phyloP scores from a whole-genome alignment of 2,329 filamentous ascomycete genomes.

The Colletotrichum shisoi region DNA sequence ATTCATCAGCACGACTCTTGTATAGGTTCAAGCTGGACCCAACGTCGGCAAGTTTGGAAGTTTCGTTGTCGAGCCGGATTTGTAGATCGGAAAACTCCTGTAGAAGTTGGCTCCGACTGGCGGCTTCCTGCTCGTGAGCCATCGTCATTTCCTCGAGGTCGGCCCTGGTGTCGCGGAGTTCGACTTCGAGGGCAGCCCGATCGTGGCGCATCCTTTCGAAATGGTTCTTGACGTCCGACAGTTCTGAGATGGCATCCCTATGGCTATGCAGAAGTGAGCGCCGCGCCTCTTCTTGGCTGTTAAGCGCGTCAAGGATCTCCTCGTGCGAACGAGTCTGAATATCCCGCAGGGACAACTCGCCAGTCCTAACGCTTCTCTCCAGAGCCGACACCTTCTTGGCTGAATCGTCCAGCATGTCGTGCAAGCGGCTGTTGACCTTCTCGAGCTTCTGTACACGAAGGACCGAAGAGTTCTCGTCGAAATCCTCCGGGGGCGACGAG shows the following conservation, averaged over 20 bases:
- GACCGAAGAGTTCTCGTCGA: conserved; percentile 78
- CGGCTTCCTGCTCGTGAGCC: conserved; percentile 83
- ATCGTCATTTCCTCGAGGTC: conserved; percentile 82
- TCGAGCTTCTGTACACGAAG: conserved; percentile 90
- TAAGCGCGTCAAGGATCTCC: conserved; percentile 90
- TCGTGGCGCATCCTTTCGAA: conserved; percentile 87
- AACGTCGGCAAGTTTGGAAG: conserved; percentile 83
- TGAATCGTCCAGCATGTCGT: conserved; percentile 94
- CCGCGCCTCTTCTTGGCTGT: conserved; percentile 89
- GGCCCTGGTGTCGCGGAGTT: conserved; percentile 82
- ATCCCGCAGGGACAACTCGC: conserved; percentile 87
- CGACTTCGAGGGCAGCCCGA: conserved; percentile 80
- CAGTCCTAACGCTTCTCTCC: conserved; percentile 85
- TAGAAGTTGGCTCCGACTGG: conserved; percentile 86
- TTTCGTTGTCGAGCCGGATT: conserved; percentile 88
- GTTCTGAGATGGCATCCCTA: conserved; percentile 83
- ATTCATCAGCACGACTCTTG: conserved; percentile 91
- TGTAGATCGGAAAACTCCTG: conserved; percentile 94
- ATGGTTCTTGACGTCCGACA: conserved; percentile 84
- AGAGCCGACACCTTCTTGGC: conserved; percentile 88
- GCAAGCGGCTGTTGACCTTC: conserved; percentile 86
- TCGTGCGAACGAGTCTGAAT: conserved; percentile 93
- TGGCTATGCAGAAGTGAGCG: conserved; percentile 82
- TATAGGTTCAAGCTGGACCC: conserved; percentile 85
- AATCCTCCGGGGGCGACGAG: conserved; percentile 68